Base-by-base conservation (phyloP, 805 yeast species). In the Saitoella complicata region DNA sequence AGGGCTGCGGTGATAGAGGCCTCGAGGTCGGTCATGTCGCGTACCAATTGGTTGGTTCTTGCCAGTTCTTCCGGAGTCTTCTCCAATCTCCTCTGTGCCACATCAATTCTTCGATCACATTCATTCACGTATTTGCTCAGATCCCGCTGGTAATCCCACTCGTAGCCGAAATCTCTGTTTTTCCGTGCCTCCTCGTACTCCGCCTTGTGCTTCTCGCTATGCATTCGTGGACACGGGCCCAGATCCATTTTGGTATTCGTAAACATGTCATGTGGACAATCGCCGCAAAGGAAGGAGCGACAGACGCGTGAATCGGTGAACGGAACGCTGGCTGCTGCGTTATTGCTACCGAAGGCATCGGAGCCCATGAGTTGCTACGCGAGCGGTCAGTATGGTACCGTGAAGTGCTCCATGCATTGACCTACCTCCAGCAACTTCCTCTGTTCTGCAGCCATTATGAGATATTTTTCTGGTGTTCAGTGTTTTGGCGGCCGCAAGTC, bases 241-340 rank as follows among this genome's bases (percentile, higher is more conserved):
- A 82, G 61, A 56, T 80, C 83, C 55, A 80, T 80, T 58, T 85
- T 86, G 8, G 95, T 83, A 5, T 84, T 83, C 8, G 70, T 69
- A 55, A 87, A 82, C 40, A 86, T 59, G 50, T 86, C 95, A 58
- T 81, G 78, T 0, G 94, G 88, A 53, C 97, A 87, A 6, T 73
- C 71, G 0, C 91, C 95, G 10, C 84, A 83, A n/a, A 87, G 59
- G 57, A 78, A 87, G 12, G 81, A 68, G 57, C 80, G 81, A 61
- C 97, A 87, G 5, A 85, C 76, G 39, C 74, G 66, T 9, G 75
- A 69, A 44, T 76, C 78, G 34, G 63, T 61, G 42, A 78, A 58
- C 60, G 67, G 52, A 56, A 75, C 45, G 32, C 50, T 48, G 59
- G 67, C 55, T 54, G 71, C 52, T 53, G 63, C 48, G 61, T 62